phyloP scores from a whole-genome alignment of 208 protist genomes.

The Phytomonas francai region DNA sequence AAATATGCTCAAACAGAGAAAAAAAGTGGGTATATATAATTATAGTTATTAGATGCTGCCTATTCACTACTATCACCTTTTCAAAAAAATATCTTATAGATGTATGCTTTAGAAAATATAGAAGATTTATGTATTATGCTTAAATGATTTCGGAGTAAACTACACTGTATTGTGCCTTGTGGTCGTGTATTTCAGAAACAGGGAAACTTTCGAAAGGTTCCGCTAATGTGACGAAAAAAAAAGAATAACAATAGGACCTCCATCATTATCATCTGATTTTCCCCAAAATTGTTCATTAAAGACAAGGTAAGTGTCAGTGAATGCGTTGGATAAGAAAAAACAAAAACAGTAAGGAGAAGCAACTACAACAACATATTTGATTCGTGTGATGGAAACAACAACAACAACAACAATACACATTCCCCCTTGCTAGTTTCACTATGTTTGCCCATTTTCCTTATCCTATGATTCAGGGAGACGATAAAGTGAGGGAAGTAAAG shows the following conservation, averaged over 20 bases:
- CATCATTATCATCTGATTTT: background rate
- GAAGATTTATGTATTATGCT: background rate
- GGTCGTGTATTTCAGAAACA: background rate
- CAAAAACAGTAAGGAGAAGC: slow-evolving; percentile 2
- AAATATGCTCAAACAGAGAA: background rate
- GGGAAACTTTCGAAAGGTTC: background rate
- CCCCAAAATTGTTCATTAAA: background rate
- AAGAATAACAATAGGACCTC: background rate
- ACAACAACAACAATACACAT: background rate
- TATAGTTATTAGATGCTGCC: background rate
- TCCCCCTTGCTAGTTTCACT: background rate
- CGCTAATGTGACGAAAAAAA: background rate
- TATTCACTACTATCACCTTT: background rate
- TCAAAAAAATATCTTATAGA: background rate
- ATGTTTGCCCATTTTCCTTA: background rate
- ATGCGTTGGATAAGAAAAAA: background rate
- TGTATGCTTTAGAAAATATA: background rate
- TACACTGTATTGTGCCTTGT: background rate
- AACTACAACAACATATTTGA: background rate
- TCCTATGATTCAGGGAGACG: background rate
- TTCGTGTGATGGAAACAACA: background rate
- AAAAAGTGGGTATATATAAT: background rate
- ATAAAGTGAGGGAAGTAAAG: slow-evolving; percentile 5
- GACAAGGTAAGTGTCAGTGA: background rate
- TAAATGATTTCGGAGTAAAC: background rate